Base-by-base conservation (phyloP, 2,329 filamentous ascomycete genomes). In the Gnomoniopsis smithogilvyi region DNA sequence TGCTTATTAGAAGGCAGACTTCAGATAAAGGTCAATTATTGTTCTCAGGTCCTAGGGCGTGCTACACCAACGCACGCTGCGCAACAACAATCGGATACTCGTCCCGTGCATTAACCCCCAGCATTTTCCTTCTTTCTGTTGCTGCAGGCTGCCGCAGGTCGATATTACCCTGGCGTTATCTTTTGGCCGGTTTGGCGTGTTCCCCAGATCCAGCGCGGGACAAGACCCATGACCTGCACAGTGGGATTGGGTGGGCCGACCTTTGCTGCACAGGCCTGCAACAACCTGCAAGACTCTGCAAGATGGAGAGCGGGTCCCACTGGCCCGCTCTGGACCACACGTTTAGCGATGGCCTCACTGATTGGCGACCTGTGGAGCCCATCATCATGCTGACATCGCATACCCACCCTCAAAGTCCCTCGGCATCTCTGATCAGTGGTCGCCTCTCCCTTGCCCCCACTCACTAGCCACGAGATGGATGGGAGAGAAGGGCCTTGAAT, bases 311-410 rank as follows among this genome's bases (percentile, higher is more conserved):
- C 47, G 52, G 38, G 38, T 41, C 6, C 53, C 6, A 22, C 3
- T 22, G 41, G n/a, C 36, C 52, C 38, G 49, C 59, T 51, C 36
- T 54, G 33, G 50, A 55, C 55, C 51, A 49, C 51, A 54, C 59
- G 50, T 51, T 56, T 30, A 38, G n/a, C 47, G 17, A 38, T 30
- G 30, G 7, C 51, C 51, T 47, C 36, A 59, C 24, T 59, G 56
- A 49, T 43, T 54, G 56, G 51, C 24, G 15, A 50, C 41, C 43
- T 50, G 43, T 19, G 19, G 33, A 47, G 51, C 26, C 43, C 43
- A 21, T 17, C 24, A 21, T 38, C 33, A 49, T 33, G 19, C 26
- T 17, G 24, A n/a, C 41, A 30, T 17, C 38, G 4, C 12, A 14
- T 41, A 15, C n/a, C 12, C 14, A 15, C 38, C 38, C 38, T 41